Evolutionary conservation across 805 yeast species (phyloP), one percentile per base, ranked within the genome.

Genomic region (Wickerhamomyces subpelliculosus): DNA sequence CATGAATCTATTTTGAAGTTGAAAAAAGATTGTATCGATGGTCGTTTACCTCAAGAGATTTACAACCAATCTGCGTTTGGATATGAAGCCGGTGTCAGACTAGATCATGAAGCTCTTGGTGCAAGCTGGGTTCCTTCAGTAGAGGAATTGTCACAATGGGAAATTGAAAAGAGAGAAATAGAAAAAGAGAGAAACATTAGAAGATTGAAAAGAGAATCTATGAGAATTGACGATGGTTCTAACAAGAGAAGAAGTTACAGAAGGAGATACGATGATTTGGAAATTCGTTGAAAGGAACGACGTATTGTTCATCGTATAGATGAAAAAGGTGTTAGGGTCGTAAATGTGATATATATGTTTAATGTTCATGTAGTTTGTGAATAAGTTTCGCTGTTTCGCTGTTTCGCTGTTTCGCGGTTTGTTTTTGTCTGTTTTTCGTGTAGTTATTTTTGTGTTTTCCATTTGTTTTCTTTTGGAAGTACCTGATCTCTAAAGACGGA

Each of bases 101-200:
- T 70, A 53, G 96, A 82, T 53, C 72, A 75, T 23, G 93, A 83
- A 53, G 78, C 77, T 36, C 71, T 85, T 20, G 95, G 95, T 24
- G 84, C 79, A 27, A 68, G 65, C 12, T 93, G 96, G 94, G 80
- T 81, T 38, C 98, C 98, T 21, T 72, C 78, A 31, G 82, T 90
- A 7, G 97, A 90, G 60, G 75, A 78, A 12, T 70, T 93, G 42
- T 79, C 93, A 2, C 89, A 85, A 38, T 87, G 89, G 75, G 98
- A 93, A 60, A 86, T 93, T 40, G 97, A 90, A 56, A 82, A 83
- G 62, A 74, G 97, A 48, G 97, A 93, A 57, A 87, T 88, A 49
- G 98, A 93, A 62, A 79, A 94, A 54, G 96, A 89, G 51, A 74
- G 97, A 60, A 88, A 84, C 56, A 71, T 87, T 44, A 76, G 98